These are phyloP conservation scores for Phytophthora agathidicida DNA, from an alignment of 352 stramenopile species.

Conservation along the genomic window DNA sequence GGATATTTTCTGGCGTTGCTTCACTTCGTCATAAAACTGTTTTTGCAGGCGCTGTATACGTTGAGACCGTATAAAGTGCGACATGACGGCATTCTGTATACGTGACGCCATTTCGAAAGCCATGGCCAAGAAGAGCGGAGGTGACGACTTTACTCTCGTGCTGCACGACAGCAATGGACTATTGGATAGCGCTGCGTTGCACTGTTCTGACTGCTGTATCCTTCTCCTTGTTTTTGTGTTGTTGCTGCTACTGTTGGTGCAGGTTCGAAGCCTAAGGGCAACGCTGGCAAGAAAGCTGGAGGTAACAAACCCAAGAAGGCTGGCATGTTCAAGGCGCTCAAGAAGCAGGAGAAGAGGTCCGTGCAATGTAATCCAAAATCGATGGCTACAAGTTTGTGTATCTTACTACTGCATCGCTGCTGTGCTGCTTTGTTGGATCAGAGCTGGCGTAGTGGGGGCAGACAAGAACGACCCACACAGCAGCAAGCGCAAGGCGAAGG, in stretches of 20 bases:
- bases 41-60: background rate
- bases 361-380: background rate
- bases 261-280: slow-evolving; percentile 26
- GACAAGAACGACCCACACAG: slow-evolving; percentile 47
- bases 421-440: slow-evolving; percentile 6
- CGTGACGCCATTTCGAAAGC: slow-evolving; percentile 20
- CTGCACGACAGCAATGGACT: background rate
- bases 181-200: background rate
- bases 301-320: slow-evolving; percentile 65
- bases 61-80: no score
- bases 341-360: slow-evolving; percentile 67
- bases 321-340: slow-evolving; percentile 71
- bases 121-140: slow-evolving; percentile 53
- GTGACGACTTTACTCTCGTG: slow-evolving; percentile 1
- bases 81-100: slow-evolving; percentile 4
- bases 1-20: no score
- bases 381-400: background rate
- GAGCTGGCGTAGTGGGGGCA: slow-evolving; percentile 35
- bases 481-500: slow-evolving; percentile 33
- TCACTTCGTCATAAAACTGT: no score
- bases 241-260: background rate
- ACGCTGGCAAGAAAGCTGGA: slow-evolving; percentile 47
- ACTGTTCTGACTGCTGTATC: background rate
- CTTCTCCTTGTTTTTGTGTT: no score
- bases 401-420: background rate